These are phyloP conservation scores for Plectranthus barbatus DNA, from an alignment of 257 asterid genomes.

Conservation along the genomic window DNA sequence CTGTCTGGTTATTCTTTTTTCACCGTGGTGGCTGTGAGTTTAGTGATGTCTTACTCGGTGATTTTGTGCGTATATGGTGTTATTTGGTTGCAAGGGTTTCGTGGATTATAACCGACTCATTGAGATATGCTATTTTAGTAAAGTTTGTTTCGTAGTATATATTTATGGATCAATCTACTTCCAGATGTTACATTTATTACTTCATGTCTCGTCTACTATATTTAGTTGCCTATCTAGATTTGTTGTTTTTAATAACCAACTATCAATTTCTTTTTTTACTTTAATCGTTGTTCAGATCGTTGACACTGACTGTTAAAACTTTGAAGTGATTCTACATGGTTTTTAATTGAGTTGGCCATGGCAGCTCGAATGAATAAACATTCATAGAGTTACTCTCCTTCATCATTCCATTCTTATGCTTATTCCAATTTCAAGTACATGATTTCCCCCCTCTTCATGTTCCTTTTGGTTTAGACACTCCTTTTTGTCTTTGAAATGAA, in stretches of 20 bases:
- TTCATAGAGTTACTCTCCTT: background rate
- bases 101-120: background rate
- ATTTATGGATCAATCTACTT: background rate
- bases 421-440: background rate
- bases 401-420: background rate
- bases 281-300: background rate
- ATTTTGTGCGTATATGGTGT: background rate
- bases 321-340: background rate
- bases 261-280: background rate
- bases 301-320: background rate
- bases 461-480: background rate
- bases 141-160: background rate
- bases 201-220: background rate
- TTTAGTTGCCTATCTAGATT: background rate
- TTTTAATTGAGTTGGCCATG: background rate
- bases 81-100: background rate
- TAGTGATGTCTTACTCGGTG: background rate
- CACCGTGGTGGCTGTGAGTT: background rate
- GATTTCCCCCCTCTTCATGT: background rate
- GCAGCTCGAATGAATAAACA: no score
- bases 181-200: background rate
- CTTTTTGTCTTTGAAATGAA: background rate
- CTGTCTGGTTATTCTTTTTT: no score
- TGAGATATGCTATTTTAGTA: conserved; percentile 1
- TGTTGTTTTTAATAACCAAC: background rate